Evolutionary conservation across 2,329 filamentous ascomycete species (phyloP).

Genomic region (Lachnellula hyalina): DNA sequence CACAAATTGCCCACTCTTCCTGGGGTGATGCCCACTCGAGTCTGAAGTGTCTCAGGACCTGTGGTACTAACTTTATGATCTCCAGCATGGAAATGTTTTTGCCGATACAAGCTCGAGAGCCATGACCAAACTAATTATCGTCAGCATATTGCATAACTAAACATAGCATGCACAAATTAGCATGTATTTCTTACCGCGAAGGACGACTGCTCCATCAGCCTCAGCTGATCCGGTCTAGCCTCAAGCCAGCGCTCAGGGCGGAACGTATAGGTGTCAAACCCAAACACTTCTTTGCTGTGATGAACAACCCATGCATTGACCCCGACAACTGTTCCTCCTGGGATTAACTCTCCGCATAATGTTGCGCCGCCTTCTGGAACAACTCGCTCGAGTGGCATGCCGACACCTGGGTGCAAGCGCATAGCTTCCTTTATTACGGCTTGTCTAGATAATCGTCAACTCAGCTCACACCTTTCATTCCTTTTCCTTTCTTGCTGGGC

Average conservation of each 20-base stretch:
- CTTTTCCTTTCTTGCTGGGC: neutral
- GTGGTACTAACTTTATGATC: slow-evolving; percentile 36
- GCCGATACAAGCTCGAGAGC: slow-evolving; percentile 35
- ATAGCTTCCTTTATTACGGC: slow-evolving; percentile 49
- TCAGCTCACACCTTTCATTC: neutral
- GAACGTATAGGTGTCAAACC: neutral
- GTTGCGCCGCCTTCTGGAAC: slow-evolving; percentile 41
- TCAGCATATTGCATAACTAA: too few relatives aligned
- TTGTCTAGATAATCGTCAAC: slow-evolving; percentile 24
- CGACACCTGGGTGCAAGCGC: slow-evolving; percentile 43
- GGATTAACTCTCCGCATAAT: slow-evolving; percentile 34
- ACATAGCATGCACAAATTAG: too few relatives aligned
- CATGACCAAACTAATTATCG: slow-evolving; percentile 32
- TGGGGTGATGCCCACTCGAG: neutral
- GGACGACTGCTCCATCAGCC: neutral
- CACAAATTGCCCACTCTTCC: neutral
- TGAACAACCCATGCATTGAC: neutral
- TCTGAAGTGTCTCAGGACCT: slow-evolving; percentile 15
- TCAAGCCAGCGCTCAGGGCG: neutral
- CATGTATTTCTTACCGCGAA: neutral
- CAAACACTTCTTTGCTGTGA: neutral
- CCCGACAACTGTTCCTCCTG: slow-evolving; percentile 32
- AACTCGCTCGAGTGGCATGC: slow-evolving; percentile 41
- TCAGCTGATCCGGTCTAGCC: neutral
- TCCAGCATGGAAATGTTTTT: slow-evolving; percentile 37